Evolutionary conservation across 1,139 yeast species (phyloP).

Genomic region (Debaryomyces udenii): DNA sequence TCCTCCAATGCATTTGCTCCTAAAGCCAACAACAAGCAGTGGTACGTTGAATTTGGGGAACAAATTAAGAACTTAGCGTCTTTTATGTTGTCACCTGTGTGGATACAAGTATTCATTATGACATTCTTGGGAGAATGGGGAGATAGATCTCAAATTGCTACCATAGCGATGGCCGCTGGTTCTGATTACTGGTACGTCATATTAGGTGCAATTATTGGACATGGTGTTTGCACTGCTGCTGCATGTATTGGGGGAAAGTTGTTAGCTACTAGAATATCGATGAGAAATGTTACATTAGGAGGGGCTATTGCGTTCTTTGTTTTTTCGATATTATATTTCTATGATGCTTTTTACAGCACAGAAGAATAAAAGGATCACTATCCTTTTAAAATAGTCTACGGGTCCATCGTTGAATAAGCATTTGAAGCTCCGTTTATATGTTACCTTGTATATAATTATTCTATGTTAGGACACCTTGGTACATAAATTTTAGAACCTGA

Average conservation of each 20-base stretch:
- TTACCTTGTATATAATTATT: constrained; percentile 3
- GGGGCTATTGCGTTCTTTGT: constrained; percentile 86
- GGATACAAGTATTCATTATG: constrained; percentile 96
- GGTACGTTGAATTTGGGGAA: constrained; percentile 32
- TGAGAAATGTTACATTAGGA: constrained; percentile 89
- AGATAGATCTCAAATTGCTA: constrained; percentile 96
- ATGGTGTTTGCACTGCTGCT: constrained; percentile 82
- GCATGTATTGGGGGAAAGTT: constrained; percentile 96
- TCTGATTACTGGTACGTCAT: constrained; percentile 90
- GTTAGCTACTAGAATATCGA: constrained; percentile 83
- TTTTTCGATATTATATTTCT: constrained; percentile 79
- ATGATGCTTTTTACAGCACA: constrained; percentile 54
- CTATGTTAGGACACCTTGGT: constrained; percentile 34
- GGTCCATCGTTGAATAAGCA: constrained; percentile 1
- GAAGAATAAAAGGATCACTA: constrained; percentile 19
- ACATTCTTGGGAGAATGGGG: constrained; percentile 99
- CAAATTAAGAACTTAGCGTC: constrained; percentile 56
- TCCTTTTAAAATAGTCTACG: constrained; percentile 1
- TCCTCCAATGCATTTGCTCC: constrained; percentile 14
- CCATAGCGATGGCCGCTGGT: constrained; percentile 98
- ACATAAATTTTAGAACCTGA: constrained; percentile 45
- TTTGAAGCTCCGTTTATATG: neutral
- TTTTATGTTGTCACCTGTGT: constrained; percentile 77
- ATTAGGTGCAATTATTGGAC: constrained; percentile 88
- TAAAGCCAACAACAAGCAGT: constrained; percentile 16